Conservation (phyloP, 768 basidiomycete genomes). For the Hericium coralloides region DNA sequence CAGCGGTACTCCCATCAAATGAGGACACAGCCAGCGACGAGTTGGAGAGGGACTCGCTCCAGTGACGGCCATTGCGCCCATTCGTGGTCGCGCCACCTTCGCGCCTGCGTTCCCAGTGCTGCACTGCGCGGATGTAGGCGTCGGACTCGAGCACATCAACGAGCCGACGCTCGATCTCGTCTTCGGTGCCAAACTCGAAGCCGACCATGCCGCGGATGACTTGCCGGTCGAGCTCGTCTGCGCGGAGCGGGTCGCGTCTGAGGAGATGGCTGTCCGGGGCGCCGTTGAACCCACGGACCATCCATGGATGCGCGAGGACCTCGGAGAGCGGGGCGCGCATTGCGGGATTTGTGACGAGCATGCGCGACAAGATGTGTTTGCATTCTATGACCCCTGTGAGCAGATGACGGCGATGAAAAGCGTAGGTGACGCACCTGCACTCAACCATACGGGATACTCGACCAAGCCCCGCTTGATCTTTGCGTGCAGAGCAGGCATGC, state of each 20-base stretch:
- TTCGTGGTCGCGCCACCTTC: constrained; percentile 21
- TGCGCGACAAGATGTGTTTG: constrained; percentile 85
- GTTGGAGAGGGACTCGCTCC: constrained; percentile 55
- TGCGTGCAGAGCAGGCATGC: constrained; percentile 97
- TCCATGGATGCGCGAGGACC: constrained; percentile 86
- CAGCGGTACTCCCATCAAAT: constrained; percentile 31
- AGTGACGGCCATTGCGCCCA: constrained; percentile 34
- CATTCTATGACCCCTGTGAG: constrained; percentile 52
- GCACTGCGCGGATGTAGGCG: constrained; percentile 60
- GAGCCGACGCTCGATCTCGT: constrained; percentile 74
- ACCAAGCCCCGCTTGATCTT: constrained; percentile 98
- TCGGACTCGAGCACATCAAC: constrained; percentile 70
- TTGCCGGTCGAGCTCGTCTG: constrained; percentile 79
- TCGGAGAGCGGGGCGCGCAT: constrained; percentile 78
- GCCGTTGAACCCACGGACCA: constrained; percentile 77
- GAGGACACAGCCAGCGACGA: constrained; percentile 63
- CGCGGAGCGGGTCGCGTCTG: constrained; percentile 79
- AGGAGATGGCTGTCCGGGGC: constrained; percentile 81
- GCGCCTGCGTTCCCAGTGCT: constrained; percentile 71
- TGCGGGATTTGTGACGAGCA: constrained; percentile 92
- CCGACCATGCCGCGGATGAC: constrained; percentile 91
- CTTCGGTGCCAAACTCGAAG: constrained; percentile 90
- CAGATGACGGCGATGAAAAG: constrained; percentile 4
- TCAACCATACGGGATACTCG: constrained; percentile 96
- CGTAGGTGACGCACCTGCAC: constrained; percentile 54